These are phyloP conservation scores for Dactylis glomerata DNA, from an alignment of 176 grass and related monocot genomes.

Conservation along the genomic window DNA sequence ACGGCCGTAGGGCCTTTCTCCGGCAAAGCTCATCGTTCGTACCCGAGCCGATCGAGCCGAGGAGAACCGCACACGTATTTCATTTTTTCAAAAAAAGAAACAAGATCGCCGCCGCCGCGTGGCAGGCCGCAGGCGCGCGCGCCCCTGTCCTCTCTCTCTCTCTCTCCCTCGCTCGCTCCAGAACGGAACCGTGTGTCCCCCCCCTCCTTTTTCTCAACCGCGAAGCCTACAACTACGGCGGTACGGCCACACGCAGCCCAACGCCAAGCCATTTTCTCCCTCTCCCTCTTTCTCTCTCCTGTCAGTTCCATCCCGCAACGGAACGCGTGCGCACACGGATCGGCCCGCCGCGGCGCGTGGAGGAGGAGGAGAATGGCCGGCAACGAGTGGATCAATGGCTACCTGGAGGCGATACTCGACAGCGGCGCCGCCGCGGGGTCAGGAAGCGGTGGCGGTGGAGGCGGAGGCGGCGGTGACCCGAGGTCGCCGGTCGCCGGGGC, in stretches of 20 bases:
- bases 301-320: constrained; percentile 3
- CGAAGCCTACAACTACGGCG: not conserved
- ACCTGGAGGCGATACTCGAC: constrained; percentile 93
- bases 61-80: no score
- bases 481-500: constrained; percentile 31
- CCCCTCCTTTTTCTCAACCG: not conserved
- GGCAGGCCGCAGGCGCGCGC: not conserved
- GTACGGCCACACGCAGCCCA: not conserved
- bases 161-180: not conserved
- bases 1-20: no score
- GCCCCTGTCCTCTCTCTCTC: not conserved
- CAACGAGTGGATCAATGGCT: constrained; percentile 98
- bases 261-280: not conserved
- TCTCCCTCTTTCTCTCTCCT: constrained; percentile 15
- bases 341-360: not conserved
- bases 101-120: not conserved
- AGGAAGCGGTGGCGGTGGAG: not conserved
- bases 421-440: constrained; percentile 41
- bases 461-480: constrained; percentile 12
- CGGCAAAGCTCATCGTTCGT: no score
- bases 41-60: no score
- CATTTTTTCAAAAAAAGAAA: no score
- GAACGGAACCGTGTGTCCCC: not conserved
- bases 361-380: constrained; percentile 37
- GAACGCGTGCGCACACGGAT: not conserved